Evolutionary conservation across 1,284 basidiomycete genomes (phyloP).

Genomic region (Pseudozyma pruni): DNA sequence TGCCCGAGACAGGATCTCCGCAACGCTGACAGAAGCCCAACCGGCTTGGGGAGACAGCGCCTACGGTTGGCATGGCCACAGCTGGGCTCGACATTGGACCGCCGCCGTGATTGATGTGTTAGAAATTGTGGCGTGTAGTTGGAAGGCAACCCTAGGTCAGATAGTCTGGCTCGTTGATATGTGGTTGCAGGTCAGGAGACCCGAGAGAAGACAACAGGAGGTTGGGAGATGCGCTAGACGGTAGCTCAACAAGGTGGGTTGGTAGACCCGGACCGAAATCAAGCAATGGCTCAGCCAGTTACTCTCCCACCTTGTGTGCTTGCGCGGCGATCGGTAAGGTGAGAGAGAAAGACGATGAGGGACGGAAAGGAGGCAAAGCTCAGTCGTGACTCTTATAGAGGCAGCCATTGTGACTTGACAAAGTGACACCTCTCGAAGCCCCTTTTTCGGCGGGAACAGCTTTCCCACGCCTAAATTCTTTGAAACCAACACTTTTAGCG

Average conservation of each 20-base stretch:
- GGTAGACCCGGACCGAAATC: background rate
- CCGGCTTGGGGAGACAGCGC: constrained; percentile 7
- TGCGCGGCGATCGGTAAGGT: background rate
- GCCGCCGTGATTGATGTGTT: background rate
- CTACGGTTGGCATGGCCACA: background rate
- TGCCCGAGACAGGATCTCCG: constrained; percentile 41
- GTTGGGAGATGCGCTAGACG: constrained; percentile 3
- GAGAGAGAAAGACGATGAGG: background rate
- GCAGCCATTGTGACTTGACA: background rate
- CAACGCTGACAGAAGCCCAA: constrained; percentile 45
- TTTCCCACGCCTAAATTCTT: too few relatives aligned
- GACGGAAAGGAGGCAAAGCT: background rate
- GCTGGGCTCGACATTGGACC: constrained; percentile 3
- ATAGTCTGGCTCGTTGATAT: background rate
- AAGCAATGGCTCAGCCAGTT: background rate
- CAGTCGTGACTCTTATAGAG: background rate
- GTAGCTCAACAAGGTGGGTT: constrained; percentile 7
- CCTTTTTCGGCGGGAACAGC: too few relatives aligned
- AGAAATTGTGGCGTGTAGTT: too few relatives aligned
- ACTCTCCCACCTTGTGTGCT: background rate
- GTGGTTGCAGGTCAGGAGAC: too few relatives aligned
- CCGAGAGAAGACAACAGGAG: background rate
- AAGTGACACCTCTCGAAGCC: background rate
- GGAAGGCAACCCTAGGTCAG: too few relatives aligned
- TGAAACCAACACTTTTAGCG: constrained; percentile 8